Percentiles rank a stretch among this genome's conserved stretches.
Conservation (phyloP, 2,329 filamentous ascomycete species). For the Clonostachys rosea region DNA sequence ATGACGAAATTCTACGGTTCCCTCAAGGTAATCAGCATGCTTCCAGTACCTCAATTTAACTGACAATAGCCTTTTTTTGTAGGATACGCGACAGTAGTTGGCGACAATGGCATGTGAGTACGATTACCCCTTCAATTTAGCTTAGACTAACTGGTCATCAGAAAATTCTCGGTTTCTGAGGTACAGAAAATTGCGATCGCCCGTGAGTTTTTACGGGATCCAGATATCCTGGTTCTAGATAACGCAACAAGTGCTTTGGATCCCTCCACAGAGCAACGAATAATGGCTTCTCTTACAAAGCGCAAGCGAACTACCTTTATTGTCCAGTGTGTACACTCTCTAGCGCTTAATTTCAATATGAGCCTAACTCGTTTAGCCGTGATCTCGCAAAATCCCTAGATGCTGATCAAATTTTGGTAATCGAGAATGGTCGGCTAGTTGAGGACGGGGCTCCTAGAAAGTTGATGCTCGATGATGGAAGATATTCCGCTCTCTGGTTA, state of each 20-base stretch:
- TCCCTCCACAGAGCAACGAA: slow-evolving; percentile 63
- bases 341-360: background rate
- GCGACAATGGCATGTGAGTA: slow-evolving; percentile 42
- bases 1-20: slow-evolving; percentile 52
- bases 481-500: slow-evolving; percentile 62
- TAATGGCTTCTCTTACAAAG: slow-evolving; percentile 55
- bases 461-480: slow-evolving; percentile 51
- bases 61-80: background rate
- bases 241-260: slow-evolving; percentile 77
- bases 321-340: slow-evolving; percentile 46
- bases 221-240: slow-evolving; percentile 72
- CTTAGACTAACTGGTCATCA: slow-evolving; percentile 10
- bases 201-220: slow-evolving; percentile 67
- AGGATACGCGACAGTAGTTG: slow-evolving; percentile 45
- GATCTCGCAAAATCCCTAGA: slow-evolving; percentile 68
- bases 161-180: slow-evolving; percentile 62
- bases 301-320: slow-evolving; percentile 63
- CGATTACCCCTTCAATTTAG: background rate
- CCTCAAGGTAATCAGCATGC: slow-evolving; percentile 31
- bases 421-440: slow-evolving; percentile 57
- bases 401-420: slow-evolving; percentile 62
- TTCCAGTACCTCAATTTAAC: background rate
- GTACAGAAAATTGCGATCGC: slow-evolving; percentile 64
- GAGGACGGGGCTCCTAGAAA: slow-evolving; percentile 59
- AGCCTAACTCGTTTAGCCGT: slow-evolving; percentile 38